Conservation (phyloP, 164 flowering plant species). For the Sedum album region DNA sequence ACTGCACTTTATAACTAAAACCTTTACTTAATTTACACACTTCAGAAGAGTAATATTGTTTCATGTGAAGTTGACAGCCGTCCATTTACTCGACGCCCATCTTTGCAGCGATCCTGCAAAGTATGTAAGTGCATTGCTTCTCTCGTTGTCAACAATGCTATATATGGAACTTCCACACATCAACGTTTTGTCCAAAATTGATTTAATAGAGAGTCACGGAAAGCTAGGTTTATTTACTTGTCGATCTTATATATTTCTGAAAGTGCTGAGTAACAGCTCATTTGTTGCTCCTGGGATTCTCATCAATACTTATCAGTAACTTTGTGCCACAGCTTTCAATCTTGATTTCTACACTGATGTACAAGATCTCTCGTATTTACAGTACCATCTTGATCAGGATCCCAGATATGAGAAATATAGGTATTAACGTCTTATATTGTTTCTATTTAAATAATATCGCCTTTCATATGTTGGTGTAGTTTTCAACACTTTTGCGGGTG, state of each 20-base stretch:
- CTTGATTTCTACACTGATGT: conserved; percentile 91
- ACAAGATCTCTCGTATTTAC: conserved; percentile 80
- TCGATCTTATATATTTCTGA: neutral
- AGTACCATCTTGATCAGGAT: conserved; percentile 69
- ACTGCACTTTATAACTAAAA: neutral
- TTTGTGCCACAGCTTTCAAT: conserved; percentile 62
- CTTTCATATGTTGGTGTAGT: neutral
- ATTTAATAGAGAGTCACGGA: conserved; percentile 88
- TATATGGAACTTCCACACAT: conserved; percentile 92
- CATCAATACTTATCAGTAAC: neutral
- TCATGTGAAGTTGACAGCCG: conserved; percentile 68
- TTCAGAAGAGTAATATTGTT: conserved; percentile 7
- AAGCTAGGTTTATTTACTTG: conserved; percentile 53
- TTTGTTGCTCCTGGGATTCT: neutral
- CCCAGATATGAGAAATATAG: conserved; percentile 83
- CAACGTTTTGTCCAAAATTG: conserved; percentile 92
- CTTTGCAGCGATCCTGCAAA: conserved; percentile 95
- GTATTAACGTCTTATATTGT: conserved; percentile 22
- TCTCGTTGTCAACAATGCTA: conserved; percentile 83
- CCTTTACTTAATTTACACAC: neutral
- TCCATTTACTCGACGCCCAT: conserved; percentile 90
- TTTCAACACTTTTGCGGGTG: too few species aligned
- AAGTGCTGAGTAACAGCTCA: neutral
- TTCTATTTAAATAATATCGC: neutral
- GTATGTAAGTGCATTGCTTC: conserved; percentile 86